Percentiles rank a stretch among this genome's conserved stretches.
Conservation (phyloP, 345 rosid genomes). For the Syzygium grande region DNA sequence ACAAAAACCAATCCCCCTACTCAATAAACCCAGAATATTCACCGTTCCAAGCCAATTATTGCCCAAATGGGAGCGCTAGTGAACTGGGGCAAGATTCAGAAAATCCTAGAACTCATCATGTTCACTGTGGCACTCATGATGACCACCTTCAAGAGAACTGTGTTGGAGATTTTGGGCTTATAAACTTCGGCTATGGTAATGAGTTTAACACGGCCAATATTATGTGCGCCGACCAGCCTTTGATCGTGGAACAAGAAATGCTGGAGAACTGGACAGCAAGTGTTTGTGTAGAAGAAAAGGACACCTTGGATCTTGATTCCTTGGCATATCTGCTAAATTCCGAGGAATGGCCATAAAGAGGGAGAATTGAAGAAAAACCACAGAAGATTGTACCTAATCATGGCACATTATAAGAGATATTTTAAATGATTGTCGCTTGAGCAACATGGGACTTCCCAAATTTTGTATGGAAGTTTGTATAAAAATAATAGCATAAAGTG, state of each 20-base stretch:
- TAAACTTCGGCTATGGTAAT: neutral
- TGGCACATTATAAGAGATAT: neutral
- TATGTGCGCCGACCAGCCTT: neutral
- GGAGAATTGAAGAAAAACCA: too few relatives aligned
- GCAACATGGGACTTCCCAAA: neutral
- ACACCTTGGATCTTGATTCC: conserved; percentile 21
- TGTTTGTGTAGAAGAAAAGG: conserved; percentile 4
- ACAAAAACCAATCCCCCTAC: neutral
- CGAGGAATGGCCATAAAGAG: conserved; percentile 24
- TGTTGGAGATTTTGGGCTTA: neutral
- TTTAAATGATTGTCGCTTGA: neutral
- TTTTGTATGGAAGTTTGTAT: neutral
- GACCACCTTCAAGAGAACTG: neutral
- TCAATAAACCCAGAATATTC: neutral
- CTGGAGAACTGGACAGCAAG: conserved; percentile 11
- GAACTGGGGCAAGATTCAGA: neutral
- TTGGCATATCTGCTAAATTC: conserved; percentile 27
- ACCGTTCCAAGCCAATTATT: neutral
- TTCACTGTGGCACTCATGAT: neutral
- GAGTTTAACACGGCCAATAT: neutral
- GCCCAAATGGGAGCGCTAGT: neutral
- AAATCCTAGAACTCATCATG: neutral
- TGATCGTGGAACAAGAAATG: neutral
- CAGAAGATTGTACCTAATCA: neutral
- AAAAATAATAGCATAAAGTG: neutral